phyloP scores from a whole-genome alignment of 2,329 filamentous ascomycete species.

The Fusarium transvaalense region DNA sequence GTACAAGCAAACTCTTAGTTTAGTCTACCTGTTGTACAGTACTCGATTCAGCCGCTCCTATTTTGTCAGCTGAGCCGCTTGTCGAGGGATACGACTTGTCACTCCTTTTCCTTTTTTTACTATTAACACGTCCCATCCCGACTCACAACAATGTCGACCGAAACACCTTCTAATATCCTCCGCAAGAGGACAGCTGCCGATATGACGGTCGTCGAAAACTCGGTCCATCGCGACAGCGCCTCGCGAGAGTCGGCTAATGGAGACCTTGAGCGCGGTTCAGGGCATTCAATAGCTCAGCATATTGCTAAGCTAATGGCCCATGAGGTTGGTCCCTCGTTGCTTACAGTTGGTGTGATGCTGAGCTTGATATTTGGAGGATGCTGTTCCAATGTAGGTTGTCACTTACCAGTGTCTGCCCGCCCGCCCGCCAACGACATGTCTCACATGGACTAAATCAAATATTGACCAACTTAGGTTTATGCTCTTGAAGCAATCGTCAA shows the following conservation, averaged over 20 bases:
- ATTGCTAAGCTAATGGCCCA: conserved; percentile 40
- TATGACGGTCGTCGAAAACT: conserved; percentile 35
- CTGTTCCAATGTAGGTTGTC: conserved; percentile 82
- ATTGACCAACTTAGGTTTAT: conserved; percentile 76
- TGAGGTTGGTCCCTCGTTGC: conserved; percentile 53
- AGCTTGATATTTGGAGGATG: conserved; percentile 94
- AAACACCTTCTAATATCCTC: conserved; percentile 38
- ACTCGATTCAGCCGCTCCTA: conserved; percentile 20
- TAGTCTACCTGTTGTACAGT: background rate
- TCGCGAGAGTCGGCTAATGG: conserved; percentile 16
- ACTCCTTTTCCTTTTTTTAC: conserved; percentile 15
- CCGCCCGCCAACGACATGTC: conserved; percentile 4
- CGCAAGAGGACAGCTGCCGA: conserved; percentile 43
- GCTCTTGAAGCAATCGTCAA: conserved; percentile 95
- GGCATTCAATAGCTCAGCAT: conserved; percentile 37
- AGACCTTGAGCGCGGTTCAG: conserved; percentile 35
- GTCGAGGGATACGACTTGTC: conserved; percentile 26
- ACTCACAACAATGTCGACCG: conserved; percentile 21
- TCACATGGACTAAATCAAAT: conserved; percentile 22
- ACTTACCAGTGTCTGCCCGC: background rate
- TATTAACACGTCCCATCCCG: conserved; percentile 24
- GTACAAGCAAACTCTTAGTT: background rate
- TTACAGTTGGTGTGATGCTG: conserved; percentile 76
- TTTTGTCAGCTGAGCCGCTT: conserved; percentile 34
- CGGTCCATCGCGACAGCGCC: conserved; percentile 20